Percentiles rank a stretch among this genome's conserved stretches.
These are phyloP conservation scores for Chenopodium album DNA, from an alignment of 148 eudicot genomes.

Conservation along the genomic window DNA sequence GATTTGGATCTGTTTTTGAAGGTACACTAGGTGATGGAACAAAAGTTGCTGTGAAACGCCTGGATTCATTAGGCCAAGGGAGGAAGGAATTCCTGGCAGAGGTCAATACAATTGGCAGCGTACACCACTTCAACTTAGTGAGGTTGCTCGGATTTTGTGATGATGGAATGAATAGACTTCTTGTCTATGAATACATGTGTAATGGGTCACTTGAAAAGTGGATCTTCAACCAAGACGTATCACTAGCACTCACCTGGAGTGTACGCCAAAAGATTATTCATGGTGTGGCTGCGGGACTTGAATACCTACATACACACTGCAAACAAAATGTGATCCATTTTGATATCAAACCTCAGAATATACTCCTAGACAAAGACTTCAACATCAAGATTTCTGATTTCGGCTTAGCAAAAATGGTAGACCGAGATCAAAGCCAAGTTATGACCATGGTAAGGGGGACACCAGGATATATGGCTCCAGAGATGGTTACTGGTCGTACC, in stretches of 20 bases:
- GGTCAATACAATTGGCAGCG: constrained; percentile 39
- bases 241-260: constrained; percentile 26
- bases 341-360: constrained; percentile 25
- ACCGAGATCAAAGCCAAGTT: constrained; percentile 14
- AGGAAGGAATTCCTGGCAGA: constrained; percentile 39
- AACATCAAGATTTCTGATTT: constrained; percentile 25
- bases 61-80: constrained; percentile 24
- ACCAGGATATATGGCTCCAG: constrained; percentile 25
- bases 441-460: constrained; percentile 16
- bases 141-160: constrained; percentile 39
- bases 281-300: constrained; percentile 35
- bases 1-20: constrained; percentile 30
- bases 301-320: constrained; percentile 23
- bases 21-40: constrained; percentile 12
- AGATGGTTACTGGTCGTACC: constrained; percentile 9
- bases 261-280: constrained; percentile 28
- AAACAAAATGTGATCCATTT: constrained; percentile 21
- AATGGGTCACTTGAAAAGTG: constrained; percentile 42
- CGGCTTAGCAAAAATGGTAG: constrained; percentile 21
- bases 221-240: constrained; percentile 27
- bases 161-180: constrained; percentile 32
- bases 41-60: constrained; percentile 27
- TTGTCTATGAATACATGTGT: constrained; percentile 42
- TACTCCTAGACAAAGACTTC: constrained; percentile 12
- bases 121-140: constrained; percentile 41